Conservation (phyloP, 352 stramenopile species). For the Phytopythium montanum region DNA sequence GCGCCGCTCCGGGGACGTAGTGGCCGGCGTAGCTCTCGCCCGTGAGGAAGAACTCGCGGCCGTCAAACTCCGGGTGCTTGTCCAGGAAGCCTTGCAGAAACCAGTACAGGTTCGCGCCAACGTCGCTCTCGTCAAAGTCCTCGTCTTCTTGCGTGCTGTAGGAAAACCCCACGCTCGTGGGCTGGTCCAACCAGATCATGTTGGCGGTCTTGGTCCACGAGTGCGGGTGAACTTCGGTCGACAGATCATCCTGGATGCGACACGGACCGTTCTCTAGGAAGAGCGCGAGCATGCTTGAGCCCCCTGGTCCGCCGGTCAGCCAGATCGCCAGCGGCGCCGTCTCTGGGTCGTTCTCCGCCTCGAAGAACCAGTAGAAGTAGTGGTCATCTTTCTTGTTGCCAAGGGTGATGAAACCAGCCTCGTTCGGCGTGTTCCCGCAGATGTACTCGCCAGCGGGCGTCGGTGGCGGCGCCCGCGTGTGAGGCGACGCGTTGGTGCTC, state of each 20-base stretch:
- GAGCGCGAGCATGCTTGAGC: slow-evolving; percentile 35
- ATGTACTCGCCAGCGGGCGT: neutral
- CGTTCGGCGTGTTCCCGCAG: slow-evolving; percentile 1
- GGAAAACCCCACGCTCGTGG: slow-evolving; percentile 35
- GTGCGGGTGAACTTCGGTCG: slow-evolving; percentile 31
- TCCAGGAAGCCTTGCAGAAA: slow-evolving; percentile 47
- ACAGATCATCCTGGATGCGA: slow-evolving; percentile 24
- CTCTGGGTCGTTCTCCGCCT: slow-evolving; percentile 18
- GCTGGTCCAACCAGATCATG: slow-evolving; percentile 57
- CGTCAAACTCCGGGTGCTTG: slow-evolving; percentile 46
- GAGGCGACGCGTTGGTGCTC: neutral
- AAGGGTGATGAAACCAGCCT: slow-evolving; percentile 35
- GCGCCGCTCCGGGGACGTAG: slow-evolving; percentile 42
- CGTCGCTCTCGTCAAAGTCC: slow-evolving; percentile 30
- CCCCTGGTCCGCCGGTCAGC: slow-evolving; percentile 39
- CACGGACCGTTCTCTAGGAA: slow-evolving; percentile 61
- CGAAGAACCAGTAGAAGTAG: slow-evolving; percentile 60
- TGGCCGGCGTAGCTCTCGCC: slow-evolving; percentile 60
- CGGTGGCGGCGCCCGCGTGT: neutral
- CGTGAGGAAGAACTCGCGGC: slow-evolving; percentile 38
- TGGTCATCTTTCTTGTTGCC: slow-evolving; percentile 39
- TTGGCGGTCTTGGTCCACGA: slow-evolving; percentile 52
- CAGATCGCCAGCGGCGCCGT: slow-evolving; percentile 53
- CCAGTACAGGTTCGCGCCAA: slow-evolving; percentile 46
- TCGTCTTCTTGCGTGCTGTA: slow-evolving; percentile 18